Percentiles rank a stretch among this genome's conserved stretches.
Evolutionary conservation across 768 basidiomycete genomes (phyloP).

Genomic region (Chalciporus pseudorubinellus): DNA sequence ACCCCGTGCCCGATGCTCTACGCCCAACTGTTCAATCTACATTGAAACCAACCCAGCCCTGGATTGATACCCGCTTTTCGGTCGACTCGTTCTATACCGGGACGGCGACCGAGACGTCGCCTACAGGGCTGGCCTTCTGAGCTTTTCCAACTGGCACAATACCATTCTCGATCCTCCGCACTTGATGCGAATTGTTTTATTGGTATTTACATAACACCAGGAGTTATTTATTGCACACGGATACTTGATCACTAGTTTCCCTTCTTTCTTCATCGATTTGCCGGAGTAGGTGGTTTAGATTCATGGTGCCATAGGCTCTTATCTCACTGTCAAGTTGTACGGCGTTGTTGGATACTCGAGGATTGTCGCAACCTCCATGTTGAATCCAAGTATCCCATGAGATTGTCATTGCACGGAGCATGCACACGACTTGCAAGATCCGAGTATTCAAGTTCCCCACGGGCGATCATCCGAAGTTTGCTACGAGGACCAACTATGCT

Average conservation of each 20-base stretch:
- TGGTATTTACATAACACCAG: constrained; percentile 25
- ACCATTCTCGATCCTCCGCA: background rate
- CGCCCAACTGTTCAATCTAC: constrained; percentile 13
- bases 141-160: constrained; percentile 4
- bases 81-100: constrained; percentile 32
- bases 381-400: background rate
- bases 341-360: no score
- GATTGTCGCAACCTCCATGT: background rate
- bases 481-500: constrained; percentile 3
- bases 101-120: constrained; percentile 10
- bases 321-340: no score
- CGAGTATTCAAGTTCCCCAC: background rate
- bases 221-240: background rate
- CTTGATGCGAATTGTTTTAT: constrained; percentile 11
- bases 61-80: constrained; percentile 18
- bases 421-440: background rate
- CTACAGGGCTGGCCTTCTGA: constrained; percentile 20
- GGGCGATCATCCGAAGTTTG: background rate
- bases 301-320: constrained; percentile 5
- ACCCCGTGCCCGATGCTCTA: constrained; percentile 8
- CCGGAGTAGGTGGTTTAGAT: constrained; percentile 1
- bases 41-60: constrained; percentile 3
- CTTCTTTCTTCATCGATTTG: constrained; percentile 7
- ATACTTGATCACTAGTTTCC: constrained; percentile 4
- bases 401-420: background rate